phyloP scores from a whole-genome alignment of 306 rosid species.

The Prinsepia uniflora region DNA sequence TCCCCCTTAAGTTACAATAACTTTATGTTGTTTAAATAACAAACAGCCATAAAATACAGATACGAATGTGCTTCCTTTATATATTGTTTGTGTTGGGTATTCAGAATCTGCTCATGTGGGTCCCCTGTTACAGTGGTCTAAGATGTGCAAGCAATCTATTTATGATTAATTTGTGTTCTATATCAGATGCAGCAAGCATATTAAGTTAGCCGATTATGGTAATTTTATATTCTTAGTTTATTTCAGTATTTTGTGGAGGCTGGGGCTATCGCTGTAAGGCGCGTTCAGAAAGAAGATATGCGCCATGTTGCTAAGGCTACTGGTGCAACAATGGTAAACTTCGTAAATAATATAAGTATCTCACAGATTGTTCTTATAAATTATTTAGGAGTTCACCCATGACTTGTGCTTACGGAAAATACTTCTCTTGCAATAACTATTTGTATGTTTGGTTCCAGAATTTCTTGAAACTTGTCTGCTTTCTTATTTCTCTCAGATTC shows the following conservation, averaged over 20 bases:
- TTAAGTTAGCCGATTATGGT: not conserved
- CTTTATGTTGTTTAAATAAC: not conserved
- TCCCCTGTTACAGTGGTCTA: not conserved
- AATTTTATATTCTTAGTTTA: not conserved
- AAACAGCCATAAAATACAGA: not conserved
- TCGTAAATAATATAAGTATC: not conserved
- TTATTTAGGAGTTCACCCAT: not conserved
- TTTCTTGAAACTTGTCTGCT: no score
- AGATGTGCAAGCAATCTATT: constrained; percentile 4
- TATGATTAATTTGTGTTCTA: not conserved
- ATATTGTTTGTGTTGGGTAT: not conserved
- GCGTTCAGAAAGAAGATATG: constrained; percentile 93
- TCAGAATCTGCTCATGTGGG: not conserved
- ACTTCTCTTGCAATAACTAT: not conserved
- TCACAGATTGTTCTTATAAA: not conserved
- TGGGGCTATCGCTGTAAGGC: constrained; percentile 95
- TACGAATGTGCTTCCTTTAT: not conserved
- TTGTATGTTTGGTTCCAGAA: not conserved
- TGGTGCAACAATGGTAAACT: constrained; percentile 83
- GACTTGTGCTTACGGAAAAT: not conserved
- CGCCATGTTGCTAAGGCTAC: constrained; percentile 99
- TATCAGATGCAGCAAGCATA: not conserved
- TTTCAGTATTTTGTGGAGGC: constrained; percentile 95
- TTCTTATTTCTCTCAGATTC: no score
- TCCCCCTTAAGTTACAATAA: not conserved